phyloP scores from a whole-genome alignment of 2,329 filamentous ascomycete species.

The Cercospora sp. region DNA sequence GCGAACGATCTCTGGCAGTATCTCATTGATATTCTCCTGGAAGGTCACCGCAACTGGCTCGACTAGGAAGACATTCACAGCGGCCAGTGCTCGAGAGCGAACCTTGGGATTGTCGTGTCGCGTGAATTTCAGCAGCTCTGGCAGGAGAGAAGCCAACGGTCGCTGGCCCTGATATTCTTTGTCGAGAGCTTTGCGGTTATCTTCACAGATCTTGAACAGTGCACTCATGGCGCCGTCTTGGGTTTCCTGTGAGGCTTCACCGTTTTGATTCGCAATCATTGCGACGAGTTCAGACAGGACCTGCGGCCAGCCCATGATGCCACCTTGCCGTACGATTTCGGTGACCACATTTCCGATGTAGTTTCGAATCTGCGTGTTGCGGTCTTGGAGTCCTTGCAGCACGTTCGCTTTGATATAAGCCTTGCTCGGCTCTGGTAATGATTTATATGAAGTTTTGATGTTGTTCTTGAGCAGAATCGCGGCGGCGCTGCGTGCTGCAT shows the following conservation, averaged over 20 bases:
- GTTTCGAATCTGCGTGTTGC: conserved; percentile 77
- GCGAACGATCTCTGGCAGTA: conserved; percentile 79
- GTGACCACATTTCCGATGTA: conserved; percentile 93
- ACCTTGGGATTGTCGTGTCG: conserved; percentile 74
- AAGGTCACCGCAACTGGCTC: conserved; percentile 72
- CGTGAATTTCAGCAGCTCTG: conserved; percentile 86
- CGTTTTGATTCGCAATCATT: conserved; percentile 71
- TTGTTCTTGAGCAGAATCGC: conserved; percentile 97
- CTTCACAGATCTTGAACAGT: conserved; percentile 92
- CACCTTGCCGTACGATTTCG: conserved; percentile 80
- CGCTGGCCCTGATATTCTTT: conserved; percentile 85
- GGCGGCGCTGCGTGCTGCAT: conserved; percentile 79
- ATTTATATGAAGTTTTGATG: conserved; percentile 71
- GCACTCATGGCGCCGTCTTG: conserved; percentile 95
- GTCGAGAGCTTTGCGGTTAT: conserved; percentile 84
- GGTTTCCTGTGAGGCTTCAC: conserved; percentile 66
- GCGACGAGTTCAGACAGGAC: conserved; percentile 79
- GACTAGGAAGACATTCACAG: conserved; percentile 89
- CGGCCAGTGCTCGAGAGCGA: conserved; percentile 73
- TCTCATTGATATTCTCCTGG: conserved; percentile 73
- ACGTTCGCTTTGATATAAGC: conserved; percentile 77
- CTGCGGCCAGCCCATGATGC: conserved; percentile 87
- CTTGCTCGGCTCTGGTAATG: conserved; percentile 71
- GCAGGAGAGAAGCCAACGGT: conserved; percentile 83
- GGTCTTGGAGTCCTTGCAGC: conserved; percentile 77